Conservation (phyloP, 2,329 filamentous ascomycete genomes). For the Fusarium sp. region DNA sequence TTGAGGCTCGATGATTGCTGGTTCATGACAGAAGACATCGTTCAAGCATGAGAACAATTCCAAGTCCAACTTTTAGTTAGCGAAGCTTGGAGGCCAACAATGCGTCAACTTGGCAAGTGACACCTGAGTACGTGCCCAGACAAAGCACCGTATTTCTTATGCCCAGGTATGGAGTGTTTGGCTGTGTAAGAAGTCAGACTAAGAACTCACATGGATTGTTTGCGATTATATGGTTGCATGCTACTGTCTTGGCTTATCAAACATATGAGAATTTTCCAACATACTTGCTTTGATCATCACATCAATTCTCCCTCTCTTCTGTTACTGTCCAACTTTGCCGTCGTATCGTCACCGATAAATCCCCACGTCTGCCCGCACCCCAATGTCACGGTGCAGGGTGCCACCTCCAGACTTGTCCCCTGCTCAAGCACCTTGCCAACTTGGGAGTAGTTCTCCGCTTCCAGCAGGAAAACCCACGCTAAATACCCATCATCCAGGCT, state of each 20-base stretch:
- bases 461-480: slow-evolving; percentile 20
- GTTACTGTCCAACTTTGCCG: slow-evolving; percentile 5
- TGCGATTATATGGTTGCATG: slow-evolving; percentile 5
- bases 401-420: slow-evolving; percentile 44
- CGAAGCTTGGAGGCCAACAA: slow-evolving; percentile 1
- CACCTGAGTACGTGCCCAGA: not conserved
- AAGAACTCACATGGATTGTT: not conserved
- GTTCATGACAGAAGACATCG: not conserved
- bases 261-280: not conserved
- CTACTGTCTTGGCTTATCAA: not conserved
- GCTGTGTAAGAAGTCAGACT: not conserved
- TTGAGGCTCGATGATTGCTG: not conserved
- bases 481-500: slow-evolving; percentile 41
- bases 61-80: slow-evolving; percentile 1
- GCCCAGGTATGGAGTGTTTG: slow-evolving; percentile 12
- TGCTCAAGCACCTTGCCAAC: slow-evolving; percentile 24
- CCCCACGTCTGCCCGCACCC: slow-evolving; percentile 32
- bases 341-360: slow-evolving; percentile 32
- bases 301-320: not conserved
- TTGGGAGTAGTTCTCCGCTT: slow-evolving; percentile 35
- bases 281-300: not conserved
- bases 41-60: slow-evolving; percentile 1
- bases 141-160: slow-evolving; percentile 14
- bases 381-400: slow-evolving; percentile 39
- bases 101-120: slow-evolving; percentile 1